Conservation (phyloP, 805 yeast genomes). For the Pichia cephalocereana region DNA sequence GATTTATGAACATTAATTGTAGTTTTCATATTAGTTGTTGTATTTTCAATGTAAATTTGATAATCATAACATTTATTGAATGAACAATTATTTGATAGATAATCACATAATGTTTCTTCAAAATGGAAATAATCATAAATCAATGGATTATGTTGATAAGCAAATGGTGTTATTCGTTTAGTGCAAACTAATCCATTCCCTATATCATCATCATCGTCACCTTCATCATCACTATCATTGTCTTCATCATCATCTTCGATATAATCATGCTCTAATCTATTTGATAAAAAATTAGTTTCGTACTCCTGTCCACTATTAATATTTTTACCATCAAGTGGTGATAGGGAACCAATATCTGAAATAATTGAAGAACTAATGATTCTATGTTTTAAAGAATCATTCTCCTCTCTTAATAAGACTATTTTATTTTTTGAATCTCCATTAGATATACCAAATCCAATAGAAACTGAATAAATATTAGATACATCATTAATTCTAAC, state of each 20-base stretch:
- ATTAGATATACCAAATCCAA: slow-evolving; percentile 7
- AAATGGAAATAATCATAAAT: neutral
- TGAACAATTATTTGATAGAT: neutral
- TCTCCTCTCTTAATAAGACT: slow-evolving; percentile 57
- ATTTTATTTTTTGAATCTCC: slow-evolving; percentile 53
- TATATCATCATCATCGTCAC: neutral
- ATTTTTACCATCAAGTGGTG: slow-evolving; percentile 31
- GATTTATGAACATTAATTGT: slow-evolving; percentile 8
- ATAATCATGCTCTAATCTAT: neutral
- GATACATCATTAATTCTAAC: slow-evolving; percentile 35
- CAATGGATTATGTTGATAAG: neutral
- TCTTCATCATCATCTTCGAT: neutral
- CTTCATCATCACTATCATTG: neutral
- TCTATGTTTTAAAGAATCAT: slow-evolving; percentile 47
- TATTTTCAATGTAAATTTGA: slow-evolving; percentile 2
- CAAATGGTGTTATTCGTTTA: neutral
- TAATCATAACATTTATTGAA: slow-evolving; percentile 12
- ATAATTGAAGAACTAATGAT: slow-evolving; percentile 37
- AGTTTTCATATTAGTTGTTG: neutral
- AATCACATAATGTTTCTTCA: neutral
- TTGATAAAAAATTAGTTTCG: neutral
- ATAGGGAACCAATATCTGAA: slow-evolving; percentile 45
- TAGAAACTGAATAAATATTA: slow-evolving; percentile 16
- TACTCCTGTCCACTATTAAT: neutral
- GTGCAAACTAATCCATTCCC: neutral